Percentiles rank a stretch among this genome's conserved stretches.
Evolutionary conservation across 495 filamentous ascomycete genomes (phyloP).

Genomic region (Paragyromitra xinjiangensis): DNA sequence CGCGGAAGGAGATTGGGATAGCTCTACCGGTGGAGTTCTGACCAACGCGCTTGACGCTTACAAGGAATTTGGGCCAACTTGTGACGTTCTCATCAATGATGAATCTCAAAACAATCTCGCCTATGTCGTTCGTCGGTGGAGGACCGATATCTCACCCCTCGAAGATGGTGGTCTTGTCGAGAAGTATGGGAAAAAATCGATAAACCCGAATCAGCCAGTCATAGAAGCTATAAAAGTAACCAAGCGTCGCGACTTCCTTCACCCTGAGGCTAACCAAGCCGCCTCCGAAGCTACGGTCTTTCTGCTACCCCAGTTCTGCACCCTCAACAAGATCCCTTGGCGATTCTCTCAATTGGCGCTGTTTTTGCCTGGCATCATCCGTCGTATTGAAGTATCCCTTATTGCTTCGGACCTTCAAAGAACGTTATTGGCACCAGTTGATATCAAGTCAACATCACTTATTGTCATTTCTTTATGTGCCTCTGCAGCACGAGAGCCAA

Average conservation of each 20-base stretch:
- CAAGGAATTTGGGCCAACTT: conserved; percentile 23
- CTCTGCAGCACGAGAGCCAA: conserved; percentile 67
- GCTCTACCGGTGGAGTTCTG: background rate
- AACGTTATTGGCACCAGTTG: conserved; percentile 67
- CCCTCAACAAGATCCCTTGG: conserved; percentile 68
- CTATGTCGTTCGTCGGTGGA: conserved; percentile 53
- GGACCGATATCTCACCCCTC: conserved; percentile 43
- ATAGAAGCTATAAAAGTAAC: conserved; percentile 65
- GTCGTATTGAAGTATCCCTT: conserved; percentile 71
- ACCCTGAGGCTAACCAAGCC: conserved; percentile 56
- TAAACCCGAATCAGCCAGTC: conserved; percentile 60
- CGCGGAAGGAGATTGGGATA: conserved; percentile 44
- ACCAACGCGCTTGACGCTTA: conserved; percentile 41
- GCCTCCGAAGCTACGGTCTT: conserved; percentile 29
- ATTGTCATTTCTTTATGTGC: conserved; percentile 78
- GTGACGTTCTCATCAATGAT: conserved; percentile 57
- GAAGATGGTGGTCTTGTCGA: conserved; percentile 34
- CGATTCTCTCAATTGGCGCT: conserved; percentile 71
- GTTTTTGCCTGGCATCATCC: conserved; percentile 77
- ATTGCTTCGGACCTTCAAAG: conserved; percentile 71
- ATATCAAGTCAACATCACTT: conserved; percentile 66
- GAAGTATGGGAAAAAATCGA: conserved; percentile 44
- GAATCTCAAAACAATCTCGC: conserved; percentile 40
- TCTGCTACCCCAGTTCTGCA: conserved; percentile 57
- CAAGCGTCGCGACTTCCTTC: conserved; percentile 70